phyloP scores from a whole-genome alignment of 768 basidiomycete species.

The Trametes elegans region DNA sequence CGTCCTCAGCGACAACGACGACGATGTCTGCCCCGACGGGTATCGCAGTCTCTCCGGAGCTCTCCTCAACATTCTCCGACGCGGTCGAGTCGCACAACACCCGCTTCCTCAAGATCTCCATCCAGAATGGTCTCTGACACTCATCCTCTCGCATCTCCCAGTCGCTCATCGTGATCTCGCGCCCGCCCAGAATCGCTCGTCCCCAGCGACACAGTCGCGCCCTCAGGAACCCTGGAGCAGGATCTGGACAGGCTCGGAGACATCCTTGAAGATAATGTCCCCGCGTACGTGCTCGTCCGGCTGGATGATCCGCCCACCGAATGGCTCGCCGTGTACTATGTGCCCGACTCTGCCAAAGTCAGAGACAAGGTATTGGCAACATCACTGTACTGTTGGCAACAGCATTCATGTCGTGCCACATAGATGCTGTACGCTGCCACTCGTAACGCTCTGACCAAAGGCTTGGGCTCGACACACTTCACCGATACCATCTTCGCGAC shows the following conservation, averaged over 20 bases:
- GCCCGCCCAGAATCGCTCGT: slow-evolving; percentile 62
- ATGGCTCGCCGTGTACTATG: slow-evolving; percentile 78
- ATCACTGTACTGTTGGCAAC: no score
- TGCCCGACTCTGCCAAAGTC: slow-evolving; percentile 78
- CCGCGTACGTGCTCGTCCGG: slow-evolving; percentile 76
- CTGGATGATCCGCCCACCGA: slow-evolving; percentile 56
- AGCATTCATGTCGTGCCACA: no score
- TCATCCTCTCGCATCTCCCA: slow-evolving; percentile 13
- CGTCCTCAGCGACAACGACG: neutral
- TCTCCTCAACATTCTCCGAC: slow-evolving; percentile 55
- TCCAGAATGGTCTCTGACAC: slow-evolving; percentile 61
- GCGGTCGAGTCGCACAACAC: slow-evolving; percentile 48
- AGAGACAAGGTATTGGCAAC: slow-evolving; percentile 77
- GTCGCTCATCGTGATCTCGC: slow-evolving; percentile 24
- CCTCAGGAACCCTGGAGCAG: slow-evolving; percentile 50
- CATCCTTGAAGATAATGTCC: slow-evolving; percentile 55
- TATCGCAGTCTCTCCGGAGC: slow-evolving; percentile 59
- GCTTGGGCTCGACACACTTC: slow-evolving; percentile 73
- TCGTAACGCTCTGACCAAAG: slow-evolving; percentile 62
- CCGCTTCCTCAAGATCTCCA: slow-evolving; percentile 77
- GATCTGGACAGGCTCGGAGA: slow-evolving; percentile 61
- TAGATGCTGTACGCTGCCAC: slow-evolving; percentile 91
- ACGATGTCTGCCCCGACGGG: slow-evolving; percentile 75
- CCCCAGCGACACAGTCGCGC: slow-evolving; percentile 49
- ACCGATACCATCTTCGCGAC: slow-evolving; percentile 79